phyloP scores from a whole-genome alignment of 2,329 filamentous ascomycete species.

The Sclerotinia glacialis region DNA sequence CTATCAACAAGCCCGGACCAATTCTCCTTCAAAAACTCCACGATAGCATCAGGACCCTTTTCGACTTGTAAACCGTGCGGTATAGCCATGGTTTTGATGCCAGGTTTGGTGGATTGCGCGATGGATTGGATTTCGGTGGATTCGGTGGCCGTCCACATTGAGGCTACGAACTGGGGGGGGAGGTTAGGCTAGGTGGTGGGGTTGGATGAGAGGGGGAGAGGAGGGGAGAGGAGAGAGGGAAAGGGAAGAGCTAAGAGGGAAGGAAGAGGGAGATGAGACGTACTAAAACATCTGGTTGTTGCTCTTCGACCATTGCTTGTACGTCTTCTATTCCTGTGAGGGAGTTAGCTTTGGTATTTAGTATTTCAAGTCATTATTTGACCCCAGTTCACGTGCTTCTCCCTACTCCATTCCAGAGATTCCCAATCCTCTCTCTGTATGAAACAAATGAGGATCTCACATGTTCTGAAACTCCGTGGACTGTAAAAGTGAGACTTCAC shows the following conservation, averaged over 20 bases:
- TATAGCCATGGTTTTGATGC: conserved; percentile 51
- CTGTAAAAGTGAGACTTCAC: not conserved
- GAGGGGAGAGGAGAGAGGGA: not conserved
- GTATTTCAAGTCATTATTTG: too few species aligned
- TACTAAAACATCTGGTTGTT: conserved; percentile 56
- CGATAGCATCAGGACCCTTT: conserved; percentile 53
- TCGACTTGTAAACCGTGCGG: conserved; percentile 54
- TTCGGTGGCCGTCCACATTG: conserved; percentile 45
- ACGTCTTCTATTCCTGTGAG: conserved; percentile 54
- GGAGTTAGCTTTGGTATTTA: not conserved
- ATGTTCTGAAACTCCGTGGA: not conserved
- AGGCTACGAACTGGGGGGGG: conserved; percentile 55
- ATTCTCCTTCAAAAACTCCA: conserved; percentile 49
- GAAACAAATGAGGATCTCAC: not conserved
- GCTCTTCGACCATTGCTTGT: conserved; percentile 49
- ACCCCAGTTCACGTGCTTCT: not conserved
- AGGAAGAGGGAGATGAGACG: conserved; percentile 20
- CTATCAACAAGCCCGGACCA: conserved; percentile 30
- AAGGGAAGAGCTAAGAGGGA: too few species aligned
- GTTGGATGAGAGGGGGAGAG: not conserved
- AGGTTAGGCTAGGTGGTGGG: not conserved
- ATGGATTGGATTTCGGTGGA: conserved; percentile 36
- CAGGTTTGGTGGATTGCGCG: conserved; percentile 46
- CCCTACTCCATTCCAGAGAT: fast-evolving
- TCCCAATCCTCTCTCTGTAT: not conserved